Conservation (phyloP, 495 filamentous ascomycete species). For the Aspergillus steynii region DNA sequence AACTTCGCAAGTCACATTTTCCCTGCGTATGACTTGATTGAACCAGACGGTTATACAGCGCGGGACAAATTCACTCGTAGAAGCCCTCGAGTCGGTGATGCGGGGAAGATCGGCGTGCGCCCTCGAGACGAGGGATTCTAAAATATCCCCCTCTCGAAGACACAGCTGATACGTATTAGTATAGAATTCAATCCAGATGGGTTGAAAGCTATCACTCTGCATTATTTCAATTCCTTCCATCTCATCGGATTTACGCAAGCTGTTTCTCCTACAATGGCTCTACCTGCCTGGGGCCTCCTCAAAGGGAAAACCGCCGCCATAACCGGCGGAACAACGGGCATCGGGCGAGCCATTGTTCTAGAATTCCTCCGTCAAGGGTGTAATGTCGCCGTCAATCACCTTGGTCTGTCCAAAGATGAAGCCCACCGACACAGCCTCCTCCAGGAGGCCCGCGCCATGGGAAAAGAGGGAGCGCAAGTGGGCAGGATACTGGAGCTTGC, state of each 20-base stretch:
- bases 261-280: not conserved
- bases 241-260: not conserved
- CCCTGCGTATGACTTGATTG: not conserved
- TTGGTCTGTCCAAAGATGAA: slow-evolving; percentile 51
- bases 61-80: not conserved
- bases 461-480: slow-evolving; percentile 44
- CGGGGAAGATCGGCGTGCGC: not conserved
- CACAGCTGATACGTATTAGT: no score
- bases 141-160: not conserved
- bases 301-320: slow-evolving; percentile 65
- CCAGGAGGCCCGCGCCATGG: slow-evolving; percentile 39
- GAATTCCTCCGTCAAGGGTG: slow-evolving; percentile 60
- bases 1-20: no score
- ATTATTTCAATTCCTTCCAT: not conserved
- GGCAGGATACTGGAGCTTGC: slow-evolving; percentile 55
- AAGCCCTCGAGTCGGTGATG: not conserved
- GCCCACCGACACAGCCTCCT: slow-evolving; percentile 50
- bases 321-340: slow-evolving; percentile 70
- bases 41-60: not conserved
- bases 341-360: slow-evolving; percentile 69
- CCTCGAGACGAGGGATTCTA: slow-evolving; percentile 1
- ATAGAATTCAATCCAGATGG: no score
- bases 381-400: slow-evolving; percentile 65
- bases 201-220: no score
- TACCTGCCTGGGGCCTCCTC: slow-evolving; percentile 38